Percentiles rank a stretch among this genome's conserved stretches.
Conservation (phyloP, 495 filamentous ascomycete species). For the Aspergillus steynii region DNA sequence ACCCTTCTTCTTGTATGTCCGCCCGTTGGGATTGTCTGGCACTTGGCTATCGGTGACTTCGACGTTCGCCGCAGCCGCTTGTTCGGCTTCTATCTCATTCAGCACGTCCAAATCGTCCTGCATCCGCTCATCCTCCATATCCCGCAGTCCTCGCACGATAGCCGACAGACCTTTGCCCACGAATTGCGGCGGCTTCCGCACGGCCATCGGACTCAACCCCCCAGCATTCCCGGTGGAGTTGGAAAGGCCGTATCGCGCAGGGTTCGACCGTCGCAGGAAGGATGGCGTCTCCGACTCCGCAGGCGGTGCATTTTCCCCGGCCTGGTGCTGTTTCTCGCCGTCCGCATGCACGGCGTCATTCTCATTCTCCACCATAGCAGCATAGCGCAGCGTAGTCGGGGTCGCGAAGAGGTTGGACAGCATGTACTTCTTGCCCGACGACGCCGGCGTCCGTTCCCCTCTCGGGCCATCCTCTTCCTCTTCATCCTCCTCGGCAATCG, state of each 20-base stretch:
- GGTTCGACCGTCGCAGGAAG: constrained; percentile 65
- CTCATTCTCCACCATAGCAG: constrained; percentile 42
- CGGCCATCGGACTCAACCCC: constrained; percentile 48
- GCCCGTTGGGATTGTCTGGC: constrained; percentile 48
- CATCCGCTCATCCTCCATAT: constrained; percentile 73
- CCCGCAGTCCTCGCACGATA: constrained; percentile 73
- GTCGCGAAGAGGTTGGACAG: constrained; percentile 65
- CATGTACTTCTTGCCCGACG: constrained; percentile 58
- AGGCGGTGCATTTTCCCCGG: constrained; percentile 18
- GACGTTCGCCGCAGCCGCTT: constrained; percentile 35
- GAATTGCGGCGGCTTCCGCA: constrained; percentile 61
- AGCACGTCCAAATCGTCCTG: constrained; percentile 84
- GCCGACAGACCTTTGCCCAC: constrained; percentile 73
- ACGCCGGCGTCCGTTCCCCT: constrained; percentile 61
- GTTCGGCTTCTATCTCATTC: constrained; percentile 71
- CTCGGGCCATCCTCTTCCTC: constrained; percentile 36
- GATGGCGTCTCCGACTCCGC: constrained; percentile 59
- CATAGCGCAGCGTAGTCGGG: constrained; percentile 53
- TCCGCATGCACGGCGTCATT: constrained; percentile 9
- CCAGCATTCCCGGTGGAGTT: constrained; percentile 13
- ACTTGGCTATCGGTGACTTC: constrained; percentile 65
- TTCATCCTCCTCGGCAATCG: constrained; percentile 34
- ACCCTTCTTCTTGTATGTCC: constrained; percentile 86
- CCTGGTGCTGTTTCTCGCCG: constrained; percentile 24
- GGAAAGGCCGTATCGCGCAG: constrained; percentile 26